A percentile compares a stretch with the other conserved stretches of the same genome.
Conservation (phyloP, 108 stramenopile genomes). For the Phaeodactylum tricornutum region DNA sequence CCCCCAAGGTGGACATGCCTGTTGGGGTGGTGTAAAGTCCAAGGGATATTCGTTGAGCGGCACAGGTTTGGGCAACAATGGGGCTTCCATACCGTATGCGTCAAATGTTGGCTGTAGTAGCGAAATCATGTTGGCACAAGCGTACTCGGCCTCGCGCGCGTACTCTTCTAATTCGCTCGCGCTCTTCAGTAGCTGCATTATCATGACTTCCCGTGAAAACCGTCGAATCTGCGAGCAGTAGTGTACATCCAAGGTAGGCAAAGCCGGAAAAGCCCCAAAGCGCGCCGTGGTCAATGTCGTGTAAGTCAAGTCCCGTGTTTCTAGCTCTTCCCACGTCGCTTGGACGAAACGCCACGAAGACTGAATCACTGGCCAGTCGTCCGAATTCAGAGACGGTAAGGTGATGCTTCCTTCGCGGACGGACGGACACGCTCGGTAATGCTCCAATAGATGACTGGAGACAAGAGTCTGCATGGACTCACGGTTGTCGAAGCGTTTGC, state of each 20-base stretch:
- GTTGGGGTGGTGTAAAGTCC: constrained; percentile 73
- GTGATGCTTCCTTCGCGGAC: constrained; percentile 35
- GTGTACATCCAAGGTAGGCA: constrained; percentile 78
- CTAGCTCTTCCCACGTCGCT: constrained; percentile 55
- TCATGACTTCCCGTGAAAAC: constrained; percentile 74
- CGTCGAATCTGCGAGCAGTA: constrained; percentile 70
- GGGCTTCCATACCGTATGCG: constrained; percentile 42
- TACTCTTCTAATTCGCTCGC: constrained; percentile 79
- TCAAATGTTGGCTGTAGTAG: constrained; percentile 52
- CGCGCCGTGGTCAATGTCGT: constrained; percentile 12
- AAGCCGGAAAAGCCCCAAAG: constrained; percentile 66
- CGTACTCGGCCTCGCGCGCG: constrained; percentile 68
- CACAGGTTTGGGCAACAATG: constrained; percentile 48
- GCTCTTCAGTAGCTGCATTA: constrained; percentile 53
- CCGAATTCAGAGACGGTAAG: constrained; percentile 46
- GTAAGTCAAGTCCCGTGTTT: constrained; percentile 16
- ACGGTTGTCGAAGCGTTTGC: not conserved
- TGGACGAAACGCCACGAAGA: constrained; percentile 59
- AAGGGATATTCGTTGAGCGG: constrained; percentile 73
- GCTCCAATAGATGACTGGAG: constrained; percentile 30
- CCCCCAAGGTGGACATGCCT: constrained; percentile 73
- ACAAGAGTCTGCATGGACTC: constrained; percentile 19
- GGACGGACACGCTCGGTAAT: constrained; percentile 37
- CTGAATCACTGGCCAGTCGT: constrained; percentile 57
- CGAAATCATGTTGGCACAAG: constrained; percentile 68